phyloP scores from a whole-genome alignment of 2,329 filamentous ascomycete genomes.

The Chaetomium strumarium region DNA sequence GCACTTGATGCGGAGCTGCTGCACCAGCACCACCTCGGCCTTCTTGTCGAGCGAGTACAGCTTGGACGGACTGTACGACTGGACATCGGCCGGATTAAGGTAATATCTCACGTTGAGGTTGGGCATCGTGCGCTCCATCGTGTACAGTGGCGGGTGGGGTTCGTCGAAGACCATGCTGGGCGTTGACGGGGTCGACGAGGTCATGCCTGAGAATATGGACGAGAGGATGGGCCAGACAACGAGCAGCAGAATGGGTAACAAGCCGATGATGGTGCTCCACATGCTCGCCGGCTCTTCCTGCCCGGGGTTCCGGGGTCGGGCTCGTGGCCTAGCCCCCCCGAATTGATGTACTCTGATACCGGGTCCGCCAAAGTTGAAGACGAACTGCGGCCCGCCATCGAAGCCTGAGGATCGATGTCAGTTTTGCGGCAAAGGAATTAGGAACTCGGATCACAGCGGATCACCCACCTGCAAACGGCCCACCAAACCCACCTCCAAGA shows the following conservation, averaged over 20 bases:
- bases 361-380: constrained; percentile 90
- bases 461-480: constrained; percentile 39
- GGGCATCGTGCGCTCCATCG: constrained; percentile 63
- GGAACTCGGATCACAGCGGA: neutral
- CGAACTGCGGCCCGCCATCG: constrained; percentile 78
- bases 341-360: constrained; percentile 95
- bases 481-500: constrained; percentile 61
- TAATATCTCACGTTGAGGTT: constrained; percentile 76
- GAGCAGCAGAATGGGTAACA: constrained; percentile 83
- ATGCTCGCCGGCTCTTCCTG: constrained; percentile 46
- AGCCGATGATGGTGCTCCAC: constrained; percentile 57
- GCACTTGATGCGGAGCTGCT: constrained; percentile 63
- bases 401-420: constrained; percentile 42
- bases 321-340: constrained; percentile 69
- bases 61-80: constrained; percentile 61
- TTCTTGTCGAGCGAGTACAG: constrained; percentile 68
- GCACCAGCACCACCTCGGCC: constrained; percentile 69
- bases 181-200: constrained; percentile 44
- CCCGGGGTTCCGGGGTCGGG: constrained; percentile 63
- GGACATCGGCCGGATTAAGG: constrained; percentile 72
- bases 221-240: constrained; percentile 81
- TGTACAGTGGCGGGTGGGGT: constrained; percentile 60
- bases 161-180: constrained; percentile 73
- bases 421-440: neutral
- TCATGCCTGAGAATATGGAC: constrained; percentile 61